Percentiles rank a stretch among this genome's conserved stretches.
Evolutionary conservation across 345 rosid species (phyloP).

Genomic region (Heritiera littoralis): DNA sequence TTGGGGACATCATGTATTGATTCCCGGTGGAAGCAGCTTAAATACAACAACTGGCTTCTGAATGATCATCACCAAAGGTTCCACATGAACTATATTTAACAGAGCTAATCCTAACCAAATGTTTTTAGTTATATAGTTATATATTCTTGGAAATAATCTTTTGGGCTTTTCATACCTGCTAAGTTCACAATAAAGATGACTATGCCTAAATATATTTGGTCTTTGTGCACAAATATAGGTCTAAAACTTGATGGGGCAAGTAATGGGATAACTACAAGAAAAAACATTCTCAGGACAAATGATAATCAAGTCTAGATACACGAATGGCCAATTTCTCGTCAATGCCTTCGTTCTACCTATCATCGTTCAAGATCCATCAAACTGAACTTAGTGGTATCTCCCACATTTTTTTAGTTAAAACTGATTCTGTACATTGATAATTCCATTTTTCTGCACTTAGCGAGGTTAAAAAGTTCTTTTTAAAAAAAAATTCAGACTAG

Average conservation of each 20-base stretch:
- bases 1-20: background rate
- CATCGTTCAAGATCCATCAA: background rate
- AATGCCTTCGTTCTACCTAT: conserved; percentile 3
- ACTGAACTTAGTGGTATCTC: background rate
- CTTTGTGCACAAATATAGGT: background rate
- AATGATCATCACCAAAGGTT: background rate
- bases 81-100: background rate
- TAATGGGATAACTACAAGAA: background rate
- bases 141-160: background rate
- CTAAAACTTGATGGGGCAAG: background rate
- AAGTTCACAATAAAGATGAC: background rate
- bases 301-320: background rate
- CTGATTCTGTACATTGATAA: background rate
- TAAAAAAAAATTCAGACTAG: background rate
- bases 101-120: background rate
- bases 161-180: background rate
- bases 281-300: background rate
- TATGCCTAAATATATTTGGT: background rate
- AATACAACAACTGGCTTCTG: background rate
- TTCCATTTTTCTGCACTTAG: background rate
- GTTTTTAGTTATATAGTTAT: background rate
- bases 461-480: background rate
- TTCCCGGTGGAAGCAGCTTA: background rate
- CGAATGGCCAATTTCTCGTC: background rate
- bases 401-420: background rate